These are phyloP conservation scores for Mallotus japonicus DNA, from an alignment of 441 rosid genomes.

Conservation along the genomic window DNA sequence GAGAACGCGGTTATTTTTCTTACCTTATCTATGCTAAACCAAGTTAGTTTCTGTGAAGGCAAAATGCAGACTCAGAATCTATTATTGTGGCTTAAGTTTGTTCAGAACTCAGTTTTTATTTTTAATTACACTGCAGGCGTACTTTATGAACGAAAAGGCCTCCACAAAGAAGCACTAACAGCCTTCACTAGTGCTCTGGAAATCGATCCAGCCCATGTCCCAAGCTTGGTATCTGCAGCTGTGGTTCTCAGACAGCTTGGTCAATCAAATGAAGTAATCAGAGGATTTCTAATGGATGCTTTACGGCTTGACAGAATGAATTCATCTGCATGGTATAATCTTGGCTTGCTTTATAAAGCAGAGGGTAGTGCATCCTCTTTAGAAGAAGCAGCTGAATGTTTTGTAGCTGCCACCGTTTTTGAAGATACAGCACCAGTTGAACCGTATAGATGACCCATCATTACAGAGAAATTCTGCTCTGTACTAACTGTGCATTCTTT, in stretches of 20 bases:
- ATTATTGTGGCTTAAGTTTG: background rate
- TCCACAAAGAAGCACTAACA: slow-evolving; percentile 52
- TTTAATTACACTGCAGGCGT: slow-evolving; percentile 44
- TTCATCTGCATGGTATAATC: slow-evolving; percentile 75
- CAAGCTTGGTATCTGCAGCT: slow-evolving; percentile 70
- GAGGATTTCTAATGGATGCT: slow-evolving; percentile 74
- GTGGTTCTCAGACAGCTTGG: slow-evolving; percentile 46
- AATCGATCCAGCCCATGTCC: slow-evolving; percentile 64
- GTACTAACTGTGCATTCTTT: background rate
- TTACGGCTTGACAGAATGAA: slow-evolving; percentile 63
- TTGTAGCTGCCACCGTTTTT: slow-evolving; percentile 62
- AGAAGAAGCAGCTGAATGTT: slow-evolving; percentile 73
- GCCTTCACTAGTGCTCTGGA: slow-evolving; percentile 55
- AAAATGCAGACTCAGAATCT: background rate
- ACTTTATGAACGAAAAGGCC: slow-evolving; percentile 52
- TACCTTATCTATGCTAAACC: background rate
- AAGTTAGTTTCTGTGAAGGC: background rate
- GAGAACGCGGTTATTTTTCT: background rate
- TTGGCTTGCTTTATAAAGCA: slow-evolving; percentile 57
- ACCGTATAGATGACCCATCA: slow-evolving; percentile 59
- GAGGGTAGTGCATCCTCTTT: slow-evolving; percentile 45
- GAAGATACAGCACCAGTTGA: slow-evolving; percentile 74
- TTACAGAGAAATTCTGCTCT: background rate
- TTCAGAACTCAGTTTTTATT: background rate
- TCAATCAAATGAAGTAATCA: slow-evolving; percentile 40